Percentiles rank a stretch among this genome's conserved stretches.
These are phyloP conservation scores for Fusarium sp. DNA, from an alignment of 2,329 filamentous ascomycete species.

Conservation along the genomic window DNA sequence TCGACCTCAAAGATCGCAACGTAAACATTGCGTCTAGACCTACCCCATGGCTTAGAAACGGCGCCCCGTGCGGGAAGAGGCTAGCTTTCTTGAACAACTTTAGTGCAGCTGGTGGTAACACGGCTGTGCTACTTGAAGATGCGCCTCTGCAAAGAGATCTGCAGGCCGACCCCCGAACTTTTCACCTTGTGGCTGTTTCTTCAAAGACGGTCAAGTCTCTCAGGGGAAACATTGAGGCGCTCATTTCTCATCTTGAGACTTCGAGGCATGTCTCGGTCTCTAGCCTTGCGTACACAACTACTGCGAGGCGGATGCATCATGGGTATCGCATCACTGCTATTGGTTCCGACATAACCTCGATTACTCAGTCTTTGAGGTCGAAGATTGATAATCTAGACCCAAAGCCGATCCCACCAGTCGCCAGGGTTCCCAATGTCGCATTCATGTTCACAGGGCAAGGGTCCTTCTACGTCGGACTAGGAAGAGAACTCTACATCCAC, in stretches of 20 bases:
- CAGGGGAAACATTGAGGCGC: conserved; percentile 66
- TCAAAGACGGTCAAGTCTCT: conserved; percentile 68
- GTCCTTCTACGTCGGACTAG: conserved; percentile 47
- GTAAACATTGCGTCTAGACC: conserved; percentile 68
- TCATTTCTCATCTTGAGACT: conserved; percentile 65
- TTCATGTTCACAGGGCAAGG: conserved; percentile 63
- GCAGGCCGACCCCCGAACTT: conserved; percentile 62
- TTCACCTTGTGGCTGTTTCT: conserved; percentile 70
- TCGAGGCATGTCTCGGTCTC: conserved; percentile 65
- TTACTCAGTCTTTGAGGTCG: conserved; percentile 15
- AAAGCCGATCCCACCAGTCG: conserved; percentile 25
- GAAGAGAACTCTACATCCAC: conserved; percentile 48
- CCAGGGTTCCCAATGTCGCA: conserved; percentile 46
- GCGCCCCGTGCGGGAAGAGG: conserved; percentile 56
- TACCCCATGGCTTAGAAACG: conserved; percentile 61
- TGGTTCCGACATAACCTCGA: conserved; percentile 35
- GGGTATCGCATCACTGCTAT: conserved; percentile 65
- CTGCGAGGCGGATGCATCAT: conserved; percentile 73
- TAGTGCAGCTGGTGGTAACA: conserved; percentile 78
- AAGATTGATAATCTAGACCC: conserved; percentile 25
- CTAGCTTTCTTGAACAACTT: conserved; percentile 75
- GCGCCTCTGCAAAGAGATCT: conserved; percentile 63
- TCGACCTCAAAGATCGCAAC: conserved; percentile 67
- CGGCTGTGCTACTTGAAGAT: conserved; percentile 74
- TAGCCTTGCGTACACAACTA: conserved; percentile 75